Percentiles rank a stretch among this genome's conserved stretches.
Conservation (phyloP, 257 asterid genomes). For the Solanum dulcamara region DNA sequence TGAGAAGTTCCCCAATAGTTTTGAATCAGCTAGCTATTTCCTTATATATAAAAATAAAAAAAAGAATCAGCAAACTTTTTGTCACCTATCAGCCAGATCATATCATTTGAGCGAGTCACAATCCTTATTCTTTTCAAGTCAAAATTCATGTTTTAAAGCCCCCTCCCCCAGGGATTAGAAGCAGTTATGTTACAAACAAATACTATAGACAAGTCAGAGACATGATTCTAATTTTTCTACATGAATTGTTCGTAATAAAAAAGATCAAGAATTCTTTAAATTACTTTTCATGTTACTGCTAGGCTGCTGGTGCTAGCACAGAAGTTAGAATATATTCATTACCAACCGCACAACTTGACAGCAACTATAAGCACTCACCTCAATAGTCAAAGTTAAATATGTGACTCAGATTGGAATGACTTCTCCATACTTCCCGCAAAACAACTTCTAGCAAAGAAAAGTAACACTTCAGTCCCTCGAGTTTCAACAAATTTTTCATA, state of each 20-base stretch:
- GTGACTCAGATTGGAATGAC: background rate
- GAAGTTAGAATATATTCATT: background rate
- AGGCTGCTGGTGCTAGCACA: too few species aligned
- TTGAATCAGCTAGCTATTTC: background rate
- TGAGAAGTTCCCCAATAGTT: background rate
- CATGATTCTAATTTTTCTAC: background rate
- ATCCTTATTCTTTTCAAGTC: background rate
- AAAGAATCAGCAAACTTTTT: background rate
- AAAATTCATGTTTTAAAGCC: background rate
- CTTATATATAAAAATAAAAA: background rate
- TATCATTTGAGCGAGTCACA: background rate
- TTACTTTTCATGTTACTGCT: background rate
- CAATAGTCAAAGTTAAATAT: background rate
- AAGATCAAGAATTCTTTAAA: background rate
- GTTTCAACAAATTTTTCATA: background rate
- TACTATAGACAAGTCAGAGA: background rate
- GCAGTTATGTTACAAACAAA: background rate
- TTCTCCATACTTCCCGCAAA: background rate
- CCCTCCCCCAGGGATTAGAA: background rate
- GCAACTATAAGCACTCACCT: background rate
- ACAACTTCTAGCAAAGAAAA: background rate
- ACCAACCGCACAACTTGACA: background rate
- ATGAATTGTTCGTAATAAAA: background rate
- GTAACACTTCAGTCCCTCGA: background rate
- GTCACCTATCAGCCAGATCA: background rate